Evolutionary conservation across 352 stramenopile species (phyloP).

Genomic region (Globisporangium nagaii): DNA sequence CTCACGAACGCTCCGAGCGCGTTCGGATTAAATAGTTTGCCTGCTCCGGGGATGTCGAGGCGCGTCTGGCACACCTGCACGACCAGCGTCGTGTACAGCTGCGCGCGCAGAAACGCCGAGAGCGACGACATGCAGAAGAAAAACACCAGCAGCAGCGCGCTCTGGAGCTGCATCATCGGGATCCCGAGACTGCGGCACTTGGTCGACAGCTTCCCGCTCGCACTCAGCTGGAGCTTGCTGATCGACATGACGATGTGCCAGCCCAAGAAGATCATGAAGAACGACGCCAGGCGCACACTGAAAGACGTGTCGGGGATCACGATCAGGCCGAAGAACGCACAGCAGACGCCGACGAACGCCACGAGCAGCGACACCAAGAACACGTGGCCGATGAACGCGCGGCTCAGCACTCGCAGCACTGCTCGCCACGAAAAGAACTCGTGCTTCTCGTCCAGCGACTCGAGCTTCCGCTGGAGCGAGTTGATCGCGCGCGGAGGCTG

Average conservation of each 20-base stretch:
- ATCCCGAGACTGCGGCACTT: constrained; percentile 30
- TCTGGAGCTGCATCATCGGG: constrained; percentile 20
- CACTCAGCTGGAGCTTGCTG: constrained; percentile 34
- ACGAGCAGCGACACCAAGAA: constrained; percentile 23
- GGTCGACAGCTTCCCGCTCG: constrained; percentile 28
- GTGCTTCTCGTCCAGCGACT: constrained; percentile 17
- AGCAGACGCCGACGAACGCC: constrained; percentile 16
- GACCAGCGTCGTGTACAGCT: constrained; percentile 65
- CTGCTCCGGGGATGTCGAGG: constrained; percentile 24
- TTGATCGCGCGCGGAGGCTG: not conserved
- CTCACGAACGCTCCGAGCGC: constrained; percentile 16
- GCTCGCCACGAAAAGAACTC: constrained; percentile 9
- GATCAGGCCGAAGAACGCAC: constrained; percentile 23
- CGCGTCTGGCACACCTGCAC: constrained; percentile 60
- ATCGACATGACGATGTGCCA: constrained; percentile 41
- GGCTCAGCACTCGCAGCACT: constrained; percentile 22
- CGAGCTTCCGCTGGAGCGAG: constrained; percentile 33
- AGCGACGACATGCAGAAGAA: constrained; percentile 42
- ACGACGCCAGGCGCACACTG: constrained; percentile 28
- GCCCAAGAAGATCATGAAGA: constrained; percentile 35
- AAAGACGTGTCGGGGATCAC: constrained; percentile 22
- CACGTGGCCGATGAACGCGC: constrained; percentile 19
- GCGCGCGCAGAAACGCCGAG: constrained; percentile 55
- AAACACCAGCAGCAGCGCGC: constrained; percentile 21
- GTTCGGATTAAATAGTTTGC: constrained; percentile 34